Evolutionary conservation across 1,284 basidiomycete genomes (phyloP), one percentile per base, ranked within the genome.

Genomic region (Caloboletus inedulis): DNA sequence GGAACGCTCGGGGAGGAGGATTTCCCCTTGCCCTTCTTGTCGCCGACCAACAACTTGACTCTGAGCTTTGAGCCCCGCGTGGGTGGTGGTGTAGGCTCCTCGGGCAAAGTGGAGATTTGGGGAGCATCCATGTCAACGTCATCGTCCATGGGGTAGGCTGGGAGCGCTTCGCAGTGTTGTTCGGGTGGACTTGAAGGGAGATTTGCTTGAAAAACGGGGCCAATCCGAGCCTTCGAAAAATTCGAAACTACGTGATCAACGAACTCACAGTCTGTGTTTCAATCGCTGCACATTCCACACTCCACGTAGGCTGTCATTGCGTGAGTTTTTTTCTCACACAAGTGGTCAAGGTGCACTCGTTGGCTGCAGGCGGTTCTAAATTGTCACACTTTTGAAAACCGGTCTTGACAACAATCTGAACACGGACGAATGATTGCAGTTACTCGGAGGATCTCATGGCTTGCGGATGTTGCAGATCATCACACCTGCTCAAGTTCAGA

Each of bases 81-180:
- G 64, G 84, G 81, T 13, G 87, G 84, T 43, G 88, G 84, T 25
- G 80, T 80, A 10, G 78, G 76, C 56, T 89, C 87, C 42, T 88
- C 85, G 30, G 75, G 75, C 25, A 90, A 78, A 30, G 83, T 89
- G 27, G 87, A 89, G 49, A 90, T 90, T 60, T 82, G 82, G 36
- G 87, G 87, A 30, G 87, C 85, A 45, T 89, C 88, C 84, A 89
- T 88, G 58, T 86, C 82, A 34, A 79, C 69, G 58, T 83, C 80
- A 45, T 75, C 72, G 63, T 78, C 77, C 73, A 76, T 75, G 43
- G 36, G 35, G 21, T 8, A 13, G 16, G 18, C 21, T 27, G 23
- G 29, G 30, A 19, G 13, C 10, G n/a, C 27, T 36, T 52, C 34
- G 29, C 37, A 31, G 40, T 14, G 43, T 18, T 35, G 45, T 50